Evolutionary conservation across 305 asterid genomes (phyloP).

Genomic region (Solanum hybrid): DNA sequence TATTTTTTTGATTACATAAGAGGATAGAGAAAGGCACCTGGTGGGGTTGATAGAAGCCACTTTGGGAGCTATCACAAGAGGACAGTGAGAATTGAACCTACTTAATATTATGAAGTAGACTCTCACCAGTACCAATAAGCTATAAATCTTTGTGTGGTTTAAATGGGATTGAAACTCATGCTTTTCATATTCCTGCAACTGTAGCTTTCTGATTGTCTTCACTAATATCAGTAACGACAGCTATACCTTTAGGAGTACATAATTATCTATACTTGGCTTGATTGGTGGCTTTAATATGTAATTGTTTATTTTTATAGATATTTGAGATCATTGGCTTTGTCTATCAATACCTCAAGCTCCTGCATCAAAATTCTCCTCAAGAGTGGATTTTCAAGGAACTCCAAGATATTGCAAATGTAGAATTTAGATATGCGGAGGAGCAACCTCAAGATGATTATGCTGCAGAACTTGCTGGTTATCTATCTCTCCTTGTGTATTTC

Average conservation of each 20-base stretch:
- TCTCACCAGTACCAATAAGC: not conserved
- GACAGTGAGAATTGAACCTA: not conserved
- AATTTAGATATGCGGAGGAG: conserved; percentile 89
- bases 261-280: not conserved
- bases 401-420: conserved; percentile 84
- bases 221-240: not conserved
- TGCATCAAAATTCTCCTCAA: conserved; percentile 72
- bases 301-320: conserved; percentile 46
- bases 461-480: conserved; percentile 87
- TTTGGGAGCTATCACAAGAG: not conserved
- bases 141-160: not conserved
- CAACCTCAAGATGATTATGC: conserved; percentile 98
- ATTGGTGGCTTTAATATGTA: not conserved
- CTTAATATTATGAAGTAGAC: not conserved
- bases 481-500: conserved; percentile 1
- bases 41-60: not conserved
- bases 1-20: not conserved
- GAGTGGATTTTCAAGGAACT: conserved; percentile 97
- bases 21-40: not conserved
- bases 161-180: not conserved
- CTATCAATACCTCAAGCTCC: conserved; percentile 85
- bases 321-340: conserved; percentile 68
- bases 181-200: not conserved
- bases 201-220: not conserved
- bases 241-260: not conserved